A percentile compares a stretch with the other conserved stretches of the same genome.
Conservation (phyloP, 169 alveolate species). For the Theileria annulata region DNA sequence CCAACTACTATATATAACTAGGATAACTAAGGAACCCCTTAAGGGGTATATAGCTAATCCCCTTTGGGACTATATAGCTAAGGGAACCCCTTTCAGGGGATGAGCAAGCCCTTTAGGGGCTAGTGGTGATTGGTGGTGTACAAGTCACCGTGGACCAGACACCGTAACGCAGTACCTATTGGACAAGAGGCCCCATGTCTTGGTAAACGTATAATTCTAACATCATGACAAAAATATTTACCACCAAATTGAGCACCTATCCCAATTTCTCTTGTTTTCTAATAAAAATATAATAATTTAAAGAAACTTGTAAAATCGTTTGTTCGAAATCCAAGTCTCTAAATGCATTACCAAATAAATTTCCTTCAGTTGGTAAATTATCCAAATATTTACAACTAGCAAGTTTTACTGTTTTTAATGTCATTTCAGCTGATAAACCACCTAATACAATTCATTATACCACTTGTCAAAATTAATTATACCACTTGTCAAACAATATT, state of each 20-base stretch:
- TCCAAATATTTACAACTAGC: slow-evolving; percentile 84
- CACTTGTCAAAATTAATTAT: too few species aligned
- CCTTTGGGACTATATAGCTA: too few species aligned
- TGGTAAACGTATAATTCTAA: slow-evolving; percentile 85
- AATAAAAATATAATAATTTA: background rate
- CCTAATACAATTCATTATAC: too few species aligned
- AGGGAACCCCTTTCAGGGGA: background rate
- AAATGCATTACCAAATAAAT: slow-evolving; percentile 78
- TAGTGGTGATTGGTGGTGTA: background rate
- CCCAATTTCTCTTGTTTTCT: slow-evolving; percentile 78
- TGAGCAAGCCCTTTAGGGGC: too few species aligned
- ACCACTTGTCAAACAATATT: too few species aligned
- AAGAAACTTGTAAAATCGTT: slow-evolving; percentile 1
- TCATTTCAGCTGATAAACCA: slow-evolving; percentile 87
- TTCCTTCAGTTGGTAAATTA: slow-evolving; percentile 79
- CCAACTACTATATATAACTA: too few species aligned
- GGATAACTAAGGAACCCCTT: too few species aligned
- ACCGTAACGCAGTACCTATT: slow-evolving; percentile 62
- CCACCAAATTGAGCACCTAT: slow-evolving; percentile 92
- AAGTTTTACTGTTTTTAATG: slow-evolving; percentile 84
- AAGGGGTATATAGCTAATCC: too few species aligned
- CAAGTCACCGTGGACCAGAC: background rate
- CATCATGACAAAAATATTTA: slow-evolving; percentile 88
- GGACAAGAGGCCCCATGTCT: slow-evolving; percentile 90
- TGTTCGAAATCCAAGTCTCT: slow-evolving; percentile 81